A percentile compares a stretch with the other conserved stretches of the same genome.
Evolutionary conservation across 768 basidiomycete species (phyloP).

Genomic region (Favolaschia claudopus): DNA sequence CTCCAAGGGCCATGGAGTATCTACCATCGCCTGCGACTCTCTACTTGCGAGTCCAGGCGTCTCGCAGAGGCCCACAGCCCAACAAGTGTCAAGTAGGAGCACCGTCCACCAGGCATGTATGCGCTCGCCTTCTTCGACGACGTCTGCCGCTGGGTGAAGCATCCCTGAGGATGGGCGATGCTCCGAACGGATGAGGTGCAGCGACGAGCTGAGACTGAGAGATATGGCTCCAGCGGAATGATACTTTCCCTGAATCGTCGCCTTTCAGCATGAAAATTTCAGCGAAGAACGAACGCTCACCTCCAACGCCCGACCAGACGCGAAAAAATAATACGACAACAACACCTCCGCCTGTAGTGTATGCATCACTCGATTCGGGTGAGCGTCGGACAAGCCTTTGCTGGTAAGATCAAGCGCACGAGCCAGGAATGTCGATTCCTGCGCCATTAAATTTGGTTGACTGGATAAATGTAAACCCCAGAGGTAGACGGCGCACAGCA

Average conservation of each 20-base stretch:
- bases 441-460: slow-evolving; percentile 33
- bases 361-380: slow-evolving; percentile 52
- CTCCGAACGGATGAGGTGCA: slow-evolving; percentile 45
- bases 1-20: slow-evolving; percentile 50
- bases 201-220: slow-evolving; percentile 41
- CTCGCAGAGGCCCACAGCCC: slow-evolving; percentile 53
- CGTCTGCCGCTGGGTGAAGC: slow-evolving; percentile 31
- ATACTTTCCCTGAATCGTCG: no score
- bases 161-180: slow-evolving; percentile 45
- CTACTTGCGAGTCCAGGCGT: slow-evolving; percentile 31
- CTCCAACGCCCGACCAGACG: slow-evolving; percentile 55
- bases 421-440: slow-evolving; percentile 47
- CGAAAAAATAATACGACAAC: slow-evolving; percentile 63
- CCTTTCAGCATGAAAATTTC: no score
- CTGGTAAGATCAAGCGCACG: slow-evolving; percentile 50
- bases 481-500: not conserved
- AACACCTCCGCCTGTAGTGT: slow-evolving; percentile 63
- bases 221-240: slow-evolving; percentile 49
- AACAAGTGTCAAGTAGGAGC: slow-evolving; percentile 43
- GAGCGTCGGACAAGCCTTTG: slow-evolving; percentile 44
- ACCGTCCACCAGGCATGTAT: slow-evolving; percentile 48
- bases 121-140: slow-evolving; percentile 46
- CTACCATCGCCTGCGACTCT: slow-evolving; percentile 25
- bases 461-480: slow-evolving; percentile 1
- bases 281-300: no score